A percentile compares a stretch with the other conserved stretches of the same genome.
phyloP scores from a whole-genome alignment of 495 filamentous ascomycete genomes.

The Glonium stellatum region DNA sequence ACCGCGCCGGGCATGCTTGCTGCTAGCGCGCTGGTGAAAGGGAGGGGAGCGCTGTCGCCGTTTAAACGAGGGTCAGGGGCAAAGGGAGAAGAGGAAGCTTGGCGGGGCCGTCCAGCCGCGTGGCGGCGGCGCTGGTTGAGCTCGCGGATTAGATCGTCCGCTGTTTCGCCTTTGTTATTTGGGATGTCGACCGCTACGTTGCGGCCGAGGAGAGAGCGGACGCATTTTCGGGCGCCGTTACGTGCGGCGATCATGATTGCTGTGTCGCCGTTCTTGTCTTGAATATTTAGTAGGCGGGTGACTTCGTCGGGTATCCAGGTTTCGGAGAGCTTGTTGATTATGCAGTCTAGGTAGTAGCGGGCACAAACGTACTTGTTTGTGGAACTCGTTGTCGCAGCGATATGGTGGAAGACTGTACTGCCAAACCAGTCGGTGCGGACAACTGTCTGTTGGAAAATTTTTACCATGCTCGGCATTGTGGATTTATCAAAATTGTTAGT shows the following conservation, averaged over 20 bases:
- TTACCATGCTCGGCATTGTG: conserved; percentile 74
- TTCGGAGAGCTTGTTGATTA: conserved; percentile 77
- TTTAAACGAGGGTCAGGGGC: conserved; percentile 41
- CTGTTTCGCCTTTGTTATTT: conserved; percentile 71
- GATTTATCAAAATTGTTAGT: conserved; percentile 92
- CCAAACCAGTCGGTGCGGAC: conserved; percentile 66
- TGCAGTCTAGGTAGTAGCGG: conserved; percentile 83
- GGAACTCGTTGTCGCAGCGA: conserved; percentile 71
- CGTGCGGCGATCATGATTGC: conserved; percentile 82
- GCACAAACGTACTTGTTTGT: conserved; percentile 75
- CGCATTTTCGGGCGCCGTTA: conserved; percentile 65
- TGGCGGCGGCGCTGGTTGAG: conserved; percentile 45
- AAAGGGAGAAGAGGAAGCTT: conserved; percentile 57
- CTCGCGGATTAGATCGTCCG: conserved; percentile 58
- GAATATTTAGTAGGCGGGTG: conserved; percentile 59
- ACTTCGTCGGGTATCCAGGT: conserved; percentile 59
- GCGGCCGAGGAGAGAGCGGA: conserved; percentile 61
- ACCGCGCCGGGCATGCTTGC: conserved; percentile 33
- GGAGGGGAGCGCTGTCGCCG: conserved; percentile 16
- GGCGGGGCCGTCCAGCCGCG: conserved; percentile 41
- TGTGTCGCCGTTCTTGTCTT: conserved; percentile 81
- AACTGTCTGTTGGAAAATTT: conserved; percentile 69
- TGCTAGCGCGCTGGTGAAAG: conserved; percentile 8
- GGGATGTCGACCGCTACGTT: conserved; percentile 69
- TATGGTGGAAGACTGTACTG: conserved; percentile 86